Evolutionary conservation across 257 asterid genomes (phyloP).

Genomic region (Solanum okadae): DNA sequence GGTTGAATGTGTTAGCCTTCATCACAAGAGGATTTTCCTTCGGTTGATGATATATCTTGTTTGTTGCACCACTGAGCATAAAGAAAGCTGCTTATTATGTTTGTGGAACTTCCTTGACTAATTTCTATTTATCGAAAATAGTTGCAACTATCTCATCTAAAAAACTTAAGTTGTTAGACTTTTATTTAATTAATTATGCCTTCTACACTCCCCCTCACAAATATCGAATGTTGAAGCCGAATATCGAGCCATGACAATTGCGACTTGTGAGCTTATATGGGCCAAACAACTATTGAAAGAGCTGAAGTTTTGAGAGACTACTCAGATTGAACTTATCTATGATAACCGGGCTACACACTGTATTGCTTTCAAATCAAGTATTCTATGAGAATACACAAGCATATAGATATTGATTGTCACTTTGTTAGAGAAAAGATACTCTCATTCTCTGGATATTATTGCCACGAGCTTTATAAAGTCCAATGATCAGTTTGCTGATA

Average conservation of each 20-base stretch:
- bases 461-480: background rate
- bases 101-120: background rate
- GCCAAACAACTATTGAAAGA: background rate
- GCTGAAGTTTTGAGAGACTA: background rate
- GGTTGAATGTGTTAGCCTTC: background rate
- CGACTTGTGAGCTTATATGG: background rate
- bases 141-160: background rate
- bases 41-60: background rate
- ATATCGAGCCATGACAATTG: background rate
- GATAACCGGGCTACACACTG: background rate
- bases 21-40: background rate
- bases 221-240: background rate
- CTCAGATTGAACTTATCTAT: background rate
- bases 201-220: background rate
- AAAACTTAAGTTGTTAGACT: background rate
- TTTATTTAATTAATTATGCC: background rate
- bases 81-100: background rate
- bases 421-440: background rate
- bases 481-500: background rate
- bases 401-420: background rate
- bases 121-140: background rate
- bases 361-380: background rate
- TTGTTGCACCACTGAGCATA: background rate
- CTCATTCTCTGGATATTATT: background rate
- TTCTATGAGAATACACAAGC: background rate